Conservation (phyloP, 306 rosid genomes). For the Albizia julibrissin region DNA sequence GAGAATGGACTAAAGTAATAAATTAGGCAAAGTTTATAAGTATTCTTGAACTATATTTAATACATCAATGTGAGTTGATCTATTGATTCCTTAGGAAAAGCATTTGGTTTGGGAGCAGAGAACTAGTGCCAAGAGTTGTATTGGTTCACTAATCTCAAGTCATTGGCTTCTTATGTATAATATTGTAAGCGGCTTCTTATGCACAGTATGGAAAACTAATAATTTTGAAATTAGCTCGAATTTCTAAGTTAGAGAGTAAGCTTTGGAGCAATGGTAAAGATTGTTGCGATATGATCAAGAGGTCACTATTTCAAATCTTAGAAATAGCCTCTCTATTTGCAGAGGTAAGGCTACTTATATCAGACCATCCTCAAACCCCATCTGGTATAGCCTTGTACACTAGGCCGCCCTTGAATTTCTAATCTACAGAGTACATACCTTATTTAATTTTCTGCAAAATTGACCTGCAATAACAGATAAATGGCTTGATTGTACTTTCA, state of each 20-base stretch:
- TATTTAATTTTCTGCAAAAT: not conserved
- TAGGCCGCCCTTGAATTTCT: not conserved
- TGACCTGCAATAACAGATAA: not conserved
- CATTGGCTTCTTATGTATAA: slow-evolving; percentile 12
- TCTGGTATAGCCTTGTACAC: too few relatives aligned
- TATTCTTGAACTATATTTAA: slow-evolving; percentile 12
- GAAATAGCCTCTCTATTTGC: fast-evolving
- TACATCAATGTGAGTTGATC: slow-evolving; percentile 21
- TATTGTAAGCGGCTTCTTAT: not conserved
- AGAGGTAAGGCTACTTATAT: too few relatives aligned
- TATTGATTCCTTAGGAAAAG: slow-evolving; percentile 5
- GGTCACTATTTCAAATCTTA: too few relatives aligned
- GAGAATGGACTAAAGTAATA: slow-evolving; percentile 18
- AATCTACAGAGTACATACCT: not conserved
- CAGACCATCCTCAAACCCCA: too few relatives aligned
- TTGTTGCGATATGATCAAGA: too few relatives aligned
- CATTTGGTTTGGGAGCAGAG: not conserved
- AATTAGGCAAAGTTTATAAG: slow-evolving; percentile 4
- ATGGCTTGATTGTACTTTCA: not conserved
- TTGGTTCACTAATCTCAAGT: not conserved
- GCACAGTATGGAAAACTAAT: not conserved
- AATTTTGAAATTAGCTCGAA: not conserved
- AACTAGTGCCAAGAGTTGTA: slow-evolving; percentile 5
- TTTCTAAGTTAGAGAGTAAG: not conserved
- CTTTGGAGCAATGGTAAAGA: too few relatives aligned